phyloP scores from a whole-genome alignment of 768 basidiomycete species.

The Pisolithus tinctorius region DNA sequence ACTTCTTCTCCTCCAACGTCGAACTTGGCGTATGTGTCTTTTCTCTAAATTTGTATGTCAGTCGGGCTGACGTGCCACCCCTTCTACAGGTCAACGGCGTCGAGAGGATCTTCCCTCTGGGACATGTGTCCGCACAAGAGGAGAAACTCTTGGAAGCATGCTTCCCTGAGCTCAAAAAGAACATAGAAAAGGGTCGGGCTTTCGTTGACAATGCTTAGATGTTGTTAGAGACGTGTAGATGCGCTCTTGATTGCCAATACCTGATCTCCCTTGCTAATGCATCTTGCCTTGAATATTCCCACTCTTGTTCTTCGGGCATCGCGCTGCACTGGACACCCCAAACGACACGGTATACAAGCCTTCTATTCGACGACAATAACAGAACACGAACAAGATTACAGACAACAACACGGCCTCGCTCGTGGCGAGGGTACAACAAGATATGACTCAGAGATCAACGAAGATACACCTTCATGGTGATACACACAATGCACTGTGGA shows the following conservation, averaged over 20 bases:
- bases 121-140: slow-evolving; percentile 73
- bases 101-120: slow-evolving; percentile 85
- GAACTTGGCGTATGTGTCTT: slow-evolving; percentile 74
- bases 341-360: too few relatives aligned
- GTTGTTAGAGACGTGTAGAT: slow-evolving; percentile 16
- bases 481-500: too few relatives aligned
- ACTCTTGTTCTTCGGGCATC: too few relatives aligned
- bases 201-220: slow-evolving; percentile 45
- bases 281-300: neutral
- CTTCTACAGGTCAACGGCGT: slow-evolving; percentile 67
- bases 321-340: too few relatives aligned
- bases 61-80: slow-evolving; percentile 7
- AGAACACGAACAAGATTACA: too few relatives aligned
- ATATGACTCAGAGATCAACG: too few relatives aligned
- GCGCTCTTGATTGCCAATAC: neutral
- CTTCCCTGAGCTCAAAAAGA: slow-evolving; percentile 91
- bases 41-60: neutral
- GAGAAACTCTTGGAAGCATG: slow-evolving; percentile 80
- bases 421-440: too few relatives aligned
- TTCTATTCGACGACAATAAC: too few relatives aligned
- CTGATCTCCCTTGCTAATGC: neutral
- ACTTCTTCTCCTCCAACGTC: slow-evolving; percentile 92
- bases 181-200: slow-evolving; percentile 91
- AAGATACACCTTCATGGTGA: neutral
- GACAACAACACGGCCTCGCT: too few relatives aligned